Conservation (phyloP, 202 grass and related monocot genomes). For the Elaeis oleifera region DNA sequence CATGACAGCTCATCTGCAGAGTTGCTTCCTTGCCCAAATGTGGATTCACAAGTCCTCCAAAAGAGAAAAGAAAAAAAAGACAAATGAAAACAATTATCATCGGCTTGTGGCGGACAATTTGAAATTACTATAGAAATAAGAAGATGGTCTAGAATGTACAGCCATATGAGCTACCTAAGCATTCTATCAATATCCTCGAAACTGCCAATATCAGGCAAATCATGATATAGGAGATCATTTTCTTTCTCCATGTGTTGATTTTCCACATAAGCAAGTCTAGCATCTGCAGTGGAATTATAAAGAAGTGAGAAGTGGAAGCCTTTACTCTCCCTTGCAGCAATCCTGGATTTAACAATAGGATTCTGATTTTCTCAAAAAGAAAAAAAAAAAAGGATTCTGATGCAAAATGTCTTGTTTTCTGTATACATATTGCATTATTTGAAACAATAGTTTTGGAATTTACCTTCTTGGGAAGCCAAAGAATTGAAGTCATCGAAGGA, state of each 20-base stretch:
- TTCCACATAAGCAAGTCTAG: constrained; percentile 5
- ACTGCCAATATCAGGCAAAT: constrained; percentile 85
- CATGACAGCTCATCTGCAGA: constrained; percentile 50
- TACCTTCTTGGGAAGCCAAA: not conserved
- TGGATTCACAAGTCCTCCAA: constrained; percentile 68
- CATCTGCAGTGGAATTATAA: not conserved
- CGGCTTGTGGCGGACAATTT: not conserved
- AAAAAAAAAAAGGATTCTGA: not conserved
- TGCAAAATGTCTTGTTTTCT: not conserved
- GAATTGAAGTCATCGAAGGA: no score
- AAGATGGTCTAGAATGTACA: not conserved
- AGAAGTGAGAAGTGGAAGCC: not conserved
- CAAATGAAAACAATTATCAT: not conserved
- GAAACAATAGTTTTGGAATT: not conserved
- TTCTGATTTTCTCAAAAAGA: no score
- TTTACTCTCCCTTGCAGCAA: not conserved
- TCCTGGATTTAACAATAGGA: not conserved
- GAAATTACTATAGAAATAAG: constrained; percentile 1
- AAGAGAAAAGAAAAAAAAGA: not conserved
- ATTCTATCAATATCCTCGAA: constrained; percentile 83
- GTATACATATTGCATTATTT: not conserved
- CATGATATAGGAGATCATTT: constrained; percentile 70
- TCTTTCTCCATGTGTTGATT: constrained; percentile 41
- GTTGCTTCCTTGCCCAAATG: constrained; percentile 50
- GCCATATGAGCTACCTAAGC: constrained; percentile 63